A percentile compares a stretch with the other conserved stretches of the same genome.
phyloP scores from a whole-genome alignment of 1,284 basidiomycete species.

The Cutaneotrichosporon cavernicola region DNA sequence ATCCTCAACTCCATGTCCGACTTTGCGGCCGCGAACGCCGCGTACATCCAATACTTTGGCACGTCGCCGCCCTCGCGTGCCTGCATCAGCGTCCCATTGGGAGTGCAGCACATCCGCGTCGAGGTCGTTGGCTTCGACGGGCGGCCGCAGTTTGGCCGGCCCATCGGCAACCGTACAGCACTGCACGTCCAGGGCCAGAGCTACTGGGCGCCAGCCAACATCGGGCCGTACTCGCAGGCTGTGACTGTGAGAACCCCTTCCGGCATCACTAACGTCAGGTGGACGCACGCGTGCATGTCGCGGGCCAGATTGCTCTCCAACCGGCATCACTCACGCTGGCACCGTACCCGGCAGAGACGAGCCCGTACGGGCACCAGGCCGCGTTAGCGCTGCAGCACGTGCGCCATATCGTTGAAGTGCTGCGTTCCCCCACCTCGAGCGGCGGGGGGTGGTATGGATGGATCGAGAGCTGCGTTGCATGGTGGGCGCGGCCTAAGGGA shows the following conservation, averaged over 20 bases:
- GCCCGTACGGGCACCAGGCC: slow-evolving; percentile 50
- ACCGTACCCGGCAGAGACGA: slow-evolving; percentile 49
- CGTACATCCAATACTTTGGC: slow-evolving; percentile 81
- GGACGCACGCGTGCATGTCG: slow-evolving; percentile 73
- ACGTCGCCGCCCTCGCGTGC: slow-evolving; percentile 89
- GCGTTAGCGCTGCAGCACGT: slow-evolving; percentile 80
- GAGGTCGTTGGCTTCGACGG: slow-evolving; percentile 69
- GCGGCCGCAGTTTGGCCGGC: neutral
- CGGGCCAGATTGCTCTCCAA: slow-evolving; percentile 90
- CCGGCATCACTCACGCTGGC: slow-evolving; percentile 73
- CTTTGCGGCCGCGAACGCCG: slow-evolving; percentile 71
- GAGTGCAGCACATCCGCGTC: slow-evolving; percentile 62
- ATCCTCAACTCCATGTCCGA: slow-evolving; percentile 76
- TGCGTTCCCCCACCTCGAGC: slow-evolving; percentile 57
- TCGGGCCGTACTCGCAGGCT: slow-evolving; percentile 96
- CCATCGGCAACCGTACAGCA: slow-evolving; percentile 57
- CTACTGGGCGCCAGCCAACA: slow-evolving; percentile 99
- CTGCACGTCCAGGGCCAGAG: slow-evolving; percentile 92
- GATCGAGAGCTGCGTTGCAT: slow-evolving; percentile 65
- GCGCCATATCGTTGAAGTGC: slow-evolving; percentile 63
- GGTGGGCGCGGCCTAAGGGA: slow-evolving; percentile 56
- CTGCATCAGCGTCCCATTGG: slow-evolving; percentile 75
- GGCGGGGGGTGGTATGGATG: slow-evolving; percentile 65
- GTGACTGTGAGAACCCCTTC: slow-evolving; percentile 63
- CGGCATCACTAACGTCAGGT: slow-evolving; percentile 56